Evolutionary conservation across 768 basidiomycete genomes (phyloP).

Genomic region (Lactarius psammicola): DNA sequence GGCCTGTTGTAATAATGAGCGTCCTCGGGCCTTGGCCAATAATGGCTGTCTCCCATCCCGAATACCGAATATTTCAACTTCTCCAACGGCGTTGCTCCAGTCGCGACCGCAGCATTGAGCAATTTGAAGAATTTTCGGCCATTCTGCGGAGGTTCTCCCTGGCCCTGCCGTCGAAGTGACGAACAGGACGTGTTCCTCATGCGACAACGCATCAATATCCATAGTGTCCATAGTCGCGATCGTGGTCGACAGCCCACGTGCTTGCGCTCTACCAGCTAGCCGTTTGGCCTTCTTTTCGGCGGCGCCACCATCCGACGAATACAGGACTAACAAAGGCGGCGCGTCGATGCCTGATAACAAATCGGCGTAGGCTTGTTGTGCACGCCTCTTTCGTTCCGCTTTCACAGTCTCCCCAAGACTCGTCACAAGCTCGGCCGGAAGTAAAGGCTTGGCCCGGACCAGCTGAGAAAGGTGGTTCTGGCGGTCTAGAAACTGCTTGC

Average conservation of each 20-base stretch:
- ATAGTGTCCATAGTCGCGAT: slow-evolving; percentile 80
- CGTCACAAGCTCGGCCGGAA: slow-evolving; percentile 79
- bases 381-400: slow-evolving; percentile 78
- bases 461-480: slow-evolving; percentile 97
- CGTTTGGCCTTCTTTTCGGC: slow-evolving; percentile 97
- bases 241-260: slow-evolving; percentile 75
- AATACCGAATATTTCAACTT: slow-evolving; percentile 83
- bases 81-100: slow-evolving; percentile 56
- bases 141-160: slow-evolving; percentile 98
- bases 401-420: slow-evolving; percentile 82
- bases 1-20: slow-evolving; percentile 99
- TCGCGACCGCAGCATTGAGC: slow-evolving; percentile 60
- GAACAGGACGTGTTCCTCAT: slow-evolving; percentile 69
- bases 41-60: slow-evolving; percentile 96
- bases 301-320: slow-evolving; percentile 90
- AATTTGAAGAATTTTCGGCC: slow-evolving; percentile 88
- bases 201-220: slow-evolving; percentile 66
- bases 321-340: slow-evolving; percentile 85
- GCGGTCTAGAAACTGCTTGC: slow-evolving; percentile 88
- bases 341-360: slow-evolving; percentile 83
- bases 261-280: slow-evolving; percentile 76
- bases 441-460: slow-evolving; percentile 71
- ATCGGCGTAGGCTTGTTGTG: slow-evolving; percentile 79
- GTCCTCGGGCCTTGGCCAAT: slow-evolving; percentile 97
- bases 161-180: slow-evolving; percentile 92